Base-by-base conservation (phyloP, 768 basidiomycete genomes). In the Suillus ampliporus region DNA sequence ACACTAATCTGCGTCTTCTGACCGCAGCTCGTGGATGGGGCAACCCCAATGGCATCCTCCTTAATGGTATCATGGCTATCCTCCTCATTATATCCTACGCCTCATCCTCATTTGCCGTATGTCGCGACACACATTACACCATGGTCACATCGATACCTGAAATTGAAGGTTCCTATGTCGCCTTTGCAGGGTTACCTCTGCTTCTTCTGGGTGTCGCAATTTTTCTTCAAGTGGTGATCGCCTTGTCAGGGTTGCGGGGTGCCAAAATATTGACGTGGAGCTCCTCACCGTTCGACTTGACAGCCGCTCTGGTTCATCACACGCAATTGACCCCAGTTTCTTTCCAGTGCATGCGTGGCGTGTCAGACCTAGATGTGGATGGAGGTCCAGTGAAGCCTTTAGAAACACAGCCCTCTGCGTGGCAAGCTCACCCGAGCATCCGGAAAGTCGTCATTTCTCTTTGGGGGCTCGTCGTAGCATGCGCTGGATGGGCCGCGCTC, bases 221-320 rank as follows among this genome's bases (percentile, higher is more conserved):
- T 23, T 43, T 69, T 2, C 53, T 67, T 19, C 74, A 75, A 48
- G 69, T 62, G 0, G 8, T 66, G 7, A 68, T 75, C 40, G 72
- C 72, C 10, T 63, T 76, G 28, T 51, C 50, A 1, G 71, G 71
- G 19, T 62, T 68, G 21, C 56, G 65, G 35, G 28, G 60, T 19
- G 68, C 72, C 19, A 65, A 69, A 54, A 65, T 75, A 38, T 43
- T 70, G 52, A 75, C 75, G 10, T 75, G 75, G 75, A 76, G 75
- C 15, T 71, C 73, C 23, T 75, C 73, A 1, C 62, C 70, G 15
- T 68, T 76, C n/a, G 73, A 72, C 13, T 65, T 71, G 1, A 72
- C 73, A 2, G 75, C 75, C 2, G 75, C 74, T 2, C 64, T 75
- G 35, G 64, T 76, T 14, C 69, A 71, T 19, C 68, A 76, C 15